Base-by-base conservation (phyloP, 768 basidiomycete species). In the Mycena crocata region DNA sequence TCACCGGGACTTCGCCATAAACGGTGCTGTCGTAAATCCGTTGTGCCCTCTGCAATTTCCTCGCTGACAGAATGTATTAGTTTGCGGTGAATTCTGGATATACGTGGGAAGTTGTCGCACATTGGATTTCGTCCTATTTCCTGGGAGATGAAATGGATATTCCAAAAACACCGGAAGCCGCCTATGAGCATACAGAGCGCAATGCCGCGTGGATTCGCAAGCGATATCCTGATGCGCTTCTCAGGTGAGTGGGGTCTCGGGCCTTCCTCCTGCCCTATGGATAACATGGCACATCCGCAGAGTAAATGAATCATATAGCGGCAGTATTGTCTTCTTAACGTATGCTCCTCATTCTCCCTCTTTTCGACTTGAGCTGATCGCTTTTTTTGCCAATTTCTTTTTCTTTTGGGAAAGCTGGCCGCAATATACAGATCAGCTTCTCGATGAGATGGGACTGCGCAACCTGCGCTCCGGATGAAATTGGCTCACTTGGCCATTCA, bases 41-140 rank as follows among this genome's bases (percentile, higher is more conserved):
- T 56, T 51, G 1, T 64, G 5, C 24, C 46, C 10, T 9, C 42
- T 35, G 2, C 21, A 44, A 28, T n/a, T 39, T 13, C 61, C 26
- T n/a, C n/a, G 34, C 32, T 14, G 13, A 26, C 21, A 34, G 35
- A 3, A n/a, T 8, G 23, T n/a, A n/a, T 14, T 64, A 90, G 90
- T 85, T 89, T 67, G 83, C 86, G 0, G 79, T 85, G 0, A 87
- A 89, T 71, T 81, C 81, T 37, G 85, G 87, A 15, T 89, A 90
- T 61, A 76, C 81, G 0, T 83, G 71, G 58, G 89, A 91, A 76
- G 83, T 86, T 1, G 77, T 76, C 3, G 82, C 89, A 0, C 89
- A 91, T 69, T 91, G 89, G 89, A 87, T 89, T 49, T 89, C 88
- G 0, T 82, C 88, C 5, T 89, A 89, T 71, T 90, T 91, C 71